Percentiles rank a stretch among this genome's conserved stretches.
phyloP scores from a whole-genome alignment of 352 stramenopile genomes.

The Aphanomyces astaci region DNA sequence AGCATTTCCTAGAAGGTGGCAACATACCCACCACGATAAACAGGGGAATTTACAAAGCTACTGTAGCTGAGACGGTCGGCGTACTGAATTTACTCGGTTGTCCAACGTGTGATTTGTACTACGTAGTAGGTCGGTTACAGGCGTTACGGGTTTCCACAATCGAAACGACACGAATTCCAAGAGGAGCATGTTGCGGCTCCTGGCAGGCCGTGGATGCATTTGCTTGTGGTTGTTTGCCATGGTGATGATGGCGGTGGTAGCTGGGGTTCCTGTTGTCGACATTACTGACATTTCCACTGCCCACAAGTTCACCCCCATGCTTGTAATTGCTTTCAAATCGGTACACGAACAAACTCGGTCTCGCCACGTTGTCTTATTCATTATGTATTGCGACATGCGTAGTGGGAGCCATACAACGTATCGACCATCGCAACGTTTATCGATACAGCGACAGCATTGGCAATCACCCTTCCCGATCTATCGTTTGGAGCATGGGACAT shows the following conservation, averaged over 20 bases:
- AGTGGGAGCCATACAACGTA: not conserved
- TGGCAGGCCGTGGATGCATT: not conserved
- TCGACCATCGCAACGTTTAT: not conserved
- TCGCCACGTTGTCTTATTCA: not conserved
- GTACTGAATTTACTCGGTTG: too few species aligned
- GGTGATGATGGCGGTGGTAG: not conserved
- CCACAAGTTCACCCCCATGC: not conserved
- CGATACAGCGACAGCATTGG: not conserved
- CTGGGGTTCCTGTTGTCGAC: not conserved
- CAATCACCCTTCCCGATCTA: not conserved
- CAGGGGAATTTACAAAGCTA: too few species aligned
- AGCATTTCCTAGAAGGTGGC: too few species aligned
- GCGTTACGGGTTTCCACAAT: not conserved
- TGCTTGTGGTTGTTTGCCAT: not conserved
- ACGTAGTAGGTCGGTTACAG: not conserved
- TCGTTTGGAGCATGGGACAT: not conserved
- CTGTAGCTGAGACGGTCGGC: too few species aligned
- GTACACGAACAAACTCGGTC: not conserved
- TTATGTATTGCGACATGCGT: not conserved
- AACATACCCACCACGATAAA: too few species aligned
- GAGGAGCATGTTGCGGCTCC: not conserved
- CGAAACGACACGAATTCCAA: not conserved
- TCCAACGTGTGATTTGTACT: too few species aligned
- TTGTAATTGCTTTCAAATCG: not conserved
- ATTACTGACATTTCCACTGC: not conserved